Evolutionary conservation across 83 land plant species (phyloP), one percentile per base, ranked within the genome.

Genomic region (Thuja plicata): DNA sequence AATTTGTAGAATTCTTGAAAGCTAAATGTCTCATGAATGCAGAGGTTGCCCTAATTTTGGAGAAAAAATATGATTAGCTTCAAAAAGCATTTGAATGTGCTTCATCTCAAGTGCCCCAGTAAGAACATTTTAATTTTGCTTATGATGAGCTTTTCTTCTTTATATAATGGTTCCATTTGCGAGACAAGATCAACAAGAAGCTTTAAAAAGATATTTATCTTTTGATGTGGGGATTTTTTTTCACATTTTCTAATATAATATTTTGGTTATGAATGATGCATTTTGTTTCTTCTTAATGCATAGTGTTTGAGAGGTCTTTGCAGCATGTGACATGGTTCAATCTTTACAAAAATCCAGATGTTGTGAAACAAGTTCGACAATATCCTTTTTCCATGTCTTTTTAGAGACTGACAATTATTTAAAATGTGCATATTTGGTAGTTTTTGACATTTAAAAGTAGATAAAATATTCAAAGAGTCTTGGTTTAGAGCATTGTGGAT

Each of bases 331-430:
- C 96, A 91, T 95, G 99, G 73, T 95, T 97, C 87, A 97, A 97
- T 89, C 96, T 99, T 7, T 97, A 97, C 86, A 93, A 95, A 87
- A 95, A 97, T 92, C 96, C 95, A 15, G 96, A 97, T 90, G 96
- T 97, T 86, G 99, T 97, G 62, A 96, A 93, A 89, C 99, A 97
- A 97, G 99, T 97, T 66, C 90, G 98, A 94, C 98, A 97, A 97
- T 96, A 96, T 96, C 95, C 97, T 93, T 89, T 16, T 0, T 32
- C 13, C 13, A 73, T 87, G n/a, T 54, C 0, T 50, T 89, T 66
- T 84, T 50, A 74, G 50, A 38, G 89, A 55, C 12, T 54, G 27
- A 37, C 37, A 62, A 34, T 55, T 3, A 54, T 35, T n/a, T 2
- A 41, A 3, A 81, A 45, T 32, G 35, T 19, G 13, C 10, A 41